Percentiles rank a stretch among this genome's conserved stretches.
Conservation (phyloP, 2,329 filamentous ascomycete genomes). For the Epichloe scottii region DNA sequence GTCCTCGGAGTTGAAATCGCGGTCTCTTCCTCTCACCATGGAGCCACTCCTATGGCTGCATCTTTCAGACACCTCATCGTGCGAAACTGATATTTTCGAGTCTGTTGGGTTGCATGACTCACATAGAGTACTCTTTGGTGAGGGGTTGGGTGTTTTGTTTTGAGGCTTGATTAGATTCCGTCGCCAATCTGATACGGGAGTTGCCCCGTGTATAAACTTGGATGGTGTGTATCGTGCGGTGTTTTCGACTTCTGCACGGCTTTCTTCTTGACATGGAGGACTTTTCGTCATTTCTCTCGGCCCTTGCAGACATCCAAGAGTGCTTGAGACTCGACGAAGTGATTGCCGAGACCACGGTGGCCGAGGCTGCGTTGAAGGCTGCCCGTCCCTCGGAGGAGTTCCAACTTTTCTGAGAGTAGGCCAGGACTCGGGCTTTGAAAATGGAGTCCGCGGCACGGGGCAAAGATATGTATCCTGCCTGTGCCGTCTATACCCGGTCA, state of each 20-base stretch:
- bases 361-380: background rate
- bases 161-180: slow-evolving; percentile 1
- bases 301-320: background rate
- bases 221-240: background rate
- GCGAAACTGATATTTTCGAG: background rate
- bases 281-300: background rate
- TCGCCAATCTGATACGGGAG: slow-evolving; percentile 8
- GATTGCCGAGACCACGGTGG: slow-evolving; percentile 3
- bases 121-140: background rate
- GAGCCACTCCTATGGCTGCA: slow-evolving; percentile 3
- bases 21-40: background rate
- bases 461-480: slow-evolving; percentile 8
- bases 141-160: background rate
- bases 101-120: slow-evolving; percentile 8
- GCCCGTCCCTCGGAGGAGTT: background rate
- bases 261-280: background rate
- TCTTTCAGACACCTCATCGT: background rate
- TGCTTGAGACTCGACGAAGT: slow-evolving; percentile 5
- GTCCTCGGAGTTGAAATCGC: slow-evolving; percentile 1
- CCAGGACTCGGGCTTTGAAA: slow-evolving; percentile 7
- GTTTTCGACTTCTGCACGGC: background rate
- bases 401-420: slow-evolving; percentile 6
- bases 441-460: background rate
- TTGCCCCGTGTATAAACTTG: background rate
- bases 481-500: slow-evolving; percentile 7